A percentile compares a stretch with the other conserved stretches of the same genome.
Evolutionary conservation across 2,329 filamentous ascomycete genomes (phyloP).

Genomic region (Calonectria multiphialidica): DNA sequence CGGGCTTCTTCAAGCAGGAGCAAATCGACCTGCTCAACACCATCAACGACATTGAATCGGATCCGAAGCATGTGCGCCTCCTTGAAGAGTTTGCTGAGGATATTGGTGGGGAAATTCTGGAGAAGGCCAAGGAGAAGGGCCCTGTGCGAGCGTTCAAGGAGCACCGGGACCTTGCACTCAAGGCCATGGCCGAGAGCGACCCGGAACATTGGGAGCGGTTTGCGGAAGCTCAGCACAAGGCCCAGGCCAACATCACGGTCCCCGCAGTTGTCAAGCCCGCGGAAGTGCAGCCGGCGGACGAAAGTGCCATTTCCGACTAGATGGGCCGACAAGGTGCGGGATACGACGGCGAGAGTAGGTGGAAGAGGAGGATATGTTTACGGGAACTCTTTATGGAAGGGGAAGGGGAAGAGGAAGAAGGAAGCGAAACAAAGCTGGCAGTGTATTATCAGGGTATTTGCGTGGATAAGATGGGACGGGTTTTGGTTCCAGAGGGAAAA

Average conservation of each 20-base stretch:
- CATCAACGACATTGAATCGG: slow-evolving; percentile 62
- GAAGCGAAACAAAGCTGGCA: slow-evolving; percentile 11
- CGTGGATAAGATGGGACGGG: slow-evolving; percentile 17
- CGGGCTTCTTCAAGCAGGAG: slow-evolving; percentile 64
- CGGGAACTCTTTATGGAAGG: background rate
- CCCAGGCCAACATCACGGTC: slow-evolving; percentile 63
- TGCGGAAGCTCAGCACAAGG: slow-evolving; percentile 71
- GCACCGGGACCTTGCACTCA: slow-evolving; percentile 63
- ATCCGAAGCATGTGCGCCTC: slow-evolving; percentile 63
- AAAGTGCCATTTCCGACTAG: slow-evolving; percentile 58
- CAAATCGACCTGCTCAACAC: slow-evolving; percentile 62
- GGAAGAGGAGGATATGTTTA: background rate
- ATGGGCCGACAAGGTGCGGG: background rate
- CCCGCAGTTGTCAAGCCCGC: slow-evolving; percentile 41
- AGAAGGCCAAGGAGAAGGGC: slow-evolving; percentile 68
- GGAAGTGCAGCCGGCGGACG: slow-evolving; percentile 46
- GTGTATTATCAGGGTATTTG: slow-evolving; percentile 28
- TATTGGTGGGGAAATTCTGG: slow-evolving; percentile 70
- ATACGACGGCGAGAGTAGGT: background rate
- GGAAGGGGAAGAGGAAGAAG: no score
- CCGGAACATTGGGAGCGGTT: slow-evolving; percentile 75
- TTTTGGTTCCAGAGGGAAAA: slow-evolving; percentile 27
- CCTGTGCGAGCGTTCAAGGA: slow-evolving; percentile 72
- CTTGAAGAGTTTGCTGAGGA: slow-evolving; percentile 74
- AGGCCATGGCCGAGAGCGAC: slow-evolving; percentile 69